These are phyloP conservation scores for Daldinia loculata DNA, from an alignment of 495 filamentous ascomycete genomes.

Conservation along the genomic window DNA sequence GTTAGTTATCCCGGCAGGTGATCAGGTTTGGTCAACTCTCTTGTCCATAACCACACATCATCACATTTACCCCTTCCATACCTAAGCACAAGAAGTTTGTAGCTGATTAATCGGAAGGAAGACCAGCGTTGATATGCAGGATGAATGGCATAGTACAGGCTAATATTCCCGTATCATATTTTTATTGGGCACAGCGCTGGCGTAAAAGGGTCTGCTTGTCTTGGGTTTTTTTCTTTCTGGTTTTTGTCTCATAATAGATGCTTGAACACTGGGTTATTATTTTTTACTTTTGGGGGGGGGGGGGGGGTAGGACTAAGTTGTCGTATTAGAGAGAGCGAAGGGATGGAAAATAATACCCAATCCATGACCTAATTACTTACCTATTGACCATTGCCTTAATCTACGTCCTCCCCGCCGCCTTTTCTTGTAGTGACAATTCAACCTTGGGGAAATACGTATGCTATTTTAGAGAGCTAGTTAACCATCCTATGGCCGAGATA, in stretches of 20 bases:
- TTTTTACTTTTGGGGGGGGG: conserved; percentile 3
- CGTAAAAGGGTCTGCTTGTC: conserved; percentile 11
- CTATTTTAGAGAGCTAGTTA: neutral
- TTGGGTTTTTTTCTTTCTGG: neutral
- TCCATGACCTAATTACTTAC: neutral
- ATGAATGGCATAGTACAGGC: conserved; percentile 23
- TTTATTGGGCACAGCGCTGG: conserved; percentile 35
- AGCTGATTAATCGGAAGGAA: neutral
- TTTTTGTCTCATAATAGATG: conserved; percentile 23
- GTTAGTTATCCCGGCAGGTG: conserved; percentile 52
- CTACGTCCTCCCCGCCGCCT: neutral
- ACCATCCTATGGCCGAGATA: neutral
- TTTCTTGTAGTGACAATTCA: neutral
- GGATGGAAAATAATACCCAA: conserved; percentile 16
- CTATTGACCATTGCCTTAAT: neutral
- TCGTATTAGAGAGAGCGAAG: conserved; percentile 1
- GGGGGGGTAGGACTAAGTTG: conserved; percentile 21
- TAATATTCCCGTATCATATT: conserved; percentile 6
- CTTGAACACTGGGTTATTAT: neutral
- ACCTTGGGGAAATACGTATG: neutral
- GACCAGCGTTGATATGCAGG: conserved; percentile 9
- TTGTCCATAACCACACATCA: neutral
- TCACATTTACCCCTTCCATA: conserved; percentile 1
- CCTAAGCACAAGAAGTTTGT: neutral
- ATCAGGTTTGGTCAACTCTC: conserved; percentile 7